Evolutionary conservation across 2,329 filamentous ascomycete species (phyloP), one percentile per base, ranked within the genome.

Genomic region (Beauveria sp.): DNA sequence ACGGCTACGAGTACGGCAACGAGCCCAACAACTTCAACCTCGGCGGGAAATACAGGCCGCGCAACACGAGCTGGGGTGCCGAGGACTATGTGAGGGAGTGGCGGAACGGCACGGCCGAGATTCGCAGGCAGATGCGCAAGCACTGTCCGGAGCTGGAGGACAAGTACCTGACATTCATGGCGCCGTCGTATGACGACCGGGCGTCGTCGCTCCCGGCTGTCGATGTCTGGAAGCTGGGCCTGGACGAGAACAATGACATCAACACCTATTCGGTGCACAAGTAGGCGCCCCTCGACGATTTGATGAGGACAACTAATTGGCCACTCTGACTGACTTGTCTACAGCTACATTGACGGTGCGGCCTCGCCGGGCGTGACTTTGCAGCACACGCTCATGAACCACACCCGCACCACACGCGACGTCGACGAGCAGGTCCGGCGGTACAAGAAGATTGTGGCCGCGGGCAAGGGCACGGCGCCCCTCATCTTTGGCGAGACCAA

Each of bases 1-100:
- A 82, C 28, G 73, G 75, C 64, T 88, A 82, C 82, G 83, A 86
- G 67, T 82, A 87, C 65, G 85, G 86, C 45, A 88, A 88, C 66
- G 85, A 87, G 69, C 83, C 84, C 0, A 62, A 62, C 55, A 58
- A 62, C 28, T 62, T 58, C 22, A 55, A 49, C 24, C 38, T 34
- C 20, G 47, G 40, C 9, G 52, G 53, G 14, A 34, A 30, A 24
- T 52, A 26, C 16, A 22, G 47, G 30, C 46, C 54, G 38, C 60
- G 60, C 28, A 50, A 40, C 12, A 45, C 47, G 10, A 38, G 20
- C 10, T 62, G 60, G 60, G 54, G 55, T 10, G 24, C 40, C 10
- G 42, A 49, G 38, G 42, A 58, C 43, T 87, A 83, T 66, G 81
- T 86, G 2, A 64, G 70, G 2, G 80, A 87, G 66, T 87, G 83